phyloP scores from a whole-genome alignment of 495 filamentous ascomycete species.

The Trichocladium uniseriatum region DNA sequence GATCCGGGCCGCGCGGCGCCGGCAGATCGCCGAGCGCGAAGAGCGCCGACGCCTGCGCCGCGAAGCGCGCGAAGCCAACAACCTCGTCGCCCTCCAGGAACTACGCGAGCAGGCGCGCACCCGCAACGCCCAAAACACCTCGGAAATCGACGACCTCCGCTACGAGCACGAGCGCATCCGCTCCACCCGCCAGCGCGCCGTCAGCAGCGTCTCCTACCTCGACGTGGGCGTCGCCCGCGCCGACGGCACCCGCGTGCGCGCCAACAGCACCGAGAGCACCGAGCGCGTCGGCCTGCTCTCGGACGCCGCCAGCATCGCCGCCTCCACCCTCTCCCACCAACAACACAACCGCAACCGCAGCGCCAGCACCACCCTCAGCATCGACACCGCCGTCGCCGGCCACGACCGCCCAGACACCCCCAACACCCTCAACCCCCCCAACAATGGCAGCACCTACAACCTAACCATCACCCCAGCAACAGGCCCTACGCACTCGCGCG shows the following conservation, averaged over 20 bases:
- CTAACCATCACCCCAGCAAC: neutral
- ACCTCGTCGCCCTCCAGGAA: constrained; percentile 52
- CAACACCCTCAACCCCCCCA: neutral
- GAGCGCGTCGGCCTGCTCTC: constrained; percentile 66
- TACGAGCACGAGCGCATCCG: constrained; percentile 57
- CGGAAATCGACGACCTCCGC: constrained; percentile 45
- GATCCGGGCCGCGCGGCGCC: constrained; percentile 68
- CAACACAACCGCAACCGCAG: constrained; percentile 34
- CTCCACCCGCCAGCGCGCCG: constrained; percentile 57
- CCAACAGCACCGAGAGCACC: constrained; percentile 61
- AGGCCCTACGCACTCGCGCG: neutral
- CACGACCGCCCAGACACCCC: constrained; percentile 10
- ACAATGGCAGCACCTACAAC: neutral
- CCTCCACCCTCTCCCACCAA: constrained; percentile 4
- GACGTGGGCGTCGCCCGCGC: constrained; percentile 78
- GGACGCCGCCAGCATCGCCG: constrained; percentile 54
- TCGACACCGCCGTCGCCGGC: constrained; percentile 30
- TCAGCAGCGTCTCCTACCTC: constrained; percentile 79
- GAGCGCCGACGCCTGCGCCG: constrained; percentile 53
- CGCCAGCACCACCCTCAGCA: constrained; percentile 34
- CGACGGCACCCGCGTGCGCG: constrained; percentile 79
- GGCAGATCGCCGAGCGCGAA: constrained; percentile 68
- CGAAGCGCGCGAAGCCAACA: constrained; percentile 62
- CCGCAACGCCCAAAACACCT: constrained; percentile 25
- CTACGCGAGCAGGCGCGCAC: constrained; percentile 38